Conservation (phyloP, 2,329 filamentous ascomycete species). For the Ophiostoma sp. region DNA sequence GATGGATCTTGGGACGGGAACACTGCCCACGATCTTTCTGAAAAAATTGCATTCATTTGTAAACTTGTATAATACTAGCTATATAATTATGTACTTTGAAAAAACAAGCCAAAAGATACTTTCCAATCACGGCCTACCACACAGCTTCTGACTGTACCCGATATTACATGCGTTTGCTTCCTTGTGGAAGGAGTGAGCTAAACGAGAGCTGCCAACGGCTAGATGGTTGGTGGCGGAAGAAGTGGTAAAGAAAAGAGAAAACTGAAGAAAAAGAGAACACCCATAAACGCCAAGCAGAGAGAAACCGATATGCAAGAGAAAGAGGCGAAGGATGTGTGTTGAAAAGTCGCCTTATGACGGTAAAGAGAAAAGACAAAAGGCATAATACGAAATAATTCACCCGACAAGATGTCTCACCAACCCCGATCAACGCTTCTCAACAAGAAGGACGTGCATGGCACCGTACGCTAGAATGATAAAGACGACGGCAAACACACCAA, state of each 20-base stretch:
- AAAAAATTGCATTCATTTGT: neutral
- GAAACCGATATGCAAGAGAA: neutral
- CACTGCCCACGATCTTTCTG: neutral
- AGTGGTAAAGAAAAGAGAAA: neutral
- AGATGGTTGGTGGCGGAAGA: neutral
- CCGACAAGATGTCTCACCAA: neutral
- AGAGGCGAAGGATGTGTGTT: neutral
- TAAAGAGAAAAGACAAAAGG: neutral
- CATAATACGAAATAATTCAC: neutral
- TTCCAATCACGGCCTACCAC: conserved; percentile 3
- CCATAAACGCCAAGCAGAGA: conserved; percentile 12
- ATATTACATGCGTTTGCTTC: neutral
- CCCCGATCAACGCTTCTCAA: conserved; percentile 70
- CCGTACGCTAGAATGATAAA: conserved; percentile 87
- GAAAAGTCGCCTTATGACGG: neutral
- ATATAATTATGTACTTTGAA: conserved; percentile 17
- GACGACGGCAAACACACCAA: conserved; percentile 76
- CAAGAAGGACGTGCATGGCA: conserved; percentile 89
- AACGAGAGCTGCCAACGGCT: neutral
- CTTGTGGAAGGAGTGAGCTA: neutral
- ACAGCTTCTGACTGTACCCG: neutral
- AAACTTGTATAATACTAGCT: conserved; percentile 22
- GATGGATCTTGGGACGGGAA: neutral
- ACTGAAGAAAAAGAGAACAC: neutral
- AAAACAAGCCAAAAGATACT: conserved; percentile 16